Evolutionary conservation across 768 basidiomycete species (phyloP), one percentile per base, ranked within the genome.

Genomic region (Rhodotorula kratochvilovae): DNA sequence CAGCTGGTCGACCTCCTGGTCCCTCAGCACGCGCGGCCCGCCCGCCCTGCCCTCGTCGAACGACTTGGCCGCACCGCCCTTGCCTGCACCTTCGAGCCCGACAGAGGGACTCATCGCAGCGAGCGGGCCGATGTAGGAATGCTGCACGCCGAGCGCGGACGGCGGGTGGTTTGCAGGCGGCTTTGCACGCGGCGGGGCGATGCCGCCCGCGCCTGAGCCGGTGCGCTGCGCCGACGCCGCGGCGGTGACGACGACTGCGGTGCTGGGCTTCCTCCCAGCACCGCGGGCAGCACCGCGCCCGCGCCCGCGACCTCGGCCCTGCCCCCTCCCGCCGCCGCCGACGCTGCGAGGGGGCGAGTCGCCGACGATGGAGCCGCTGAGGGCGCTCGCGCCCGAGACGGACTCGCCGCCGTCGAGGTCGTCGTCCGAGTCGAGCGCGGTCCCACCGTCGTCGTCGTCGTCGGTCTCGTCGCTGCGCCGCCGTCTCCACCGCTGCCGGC

Each of bases 91-190:
- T 29, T 61, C 48, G 61, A 61, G 45, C 43, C 39, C n/a, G 13
- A 46, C 31, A 5, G 46, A 59, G 8, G 66, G 36, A 10, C 31
- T 35, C 6, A 21, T 2, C 10, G 25, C 17, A 7, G 59, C 50
- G 12, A 61, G 61, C 15, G 59, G 59, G 15, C 59, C 59, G 29
- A 45, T 15, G 60, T 39, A 35, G 53, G 42, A 13, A 54, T 68
- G 61, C 35, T 55, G 53, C 25, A 5, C 17, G 42, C 61, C 61
- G 33, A 68, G 50, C 0, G 19, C 60, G 1, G 27, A 29, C 2
- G 53, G 16, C 31, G 60, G 23, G n/a, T 61, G 61, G 1, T 13
- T 15, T 2, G 25, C 25, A 13, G n/a, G 51, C 5, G 54, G 45
- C 0, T 6, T 29, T 3, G 67, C 60, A 2, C 59, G 59, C 4